phyloP scores from a whole-genome alignment of 371 early-diverging fungal species.

The Rhizopus arrhizus region DNA sequence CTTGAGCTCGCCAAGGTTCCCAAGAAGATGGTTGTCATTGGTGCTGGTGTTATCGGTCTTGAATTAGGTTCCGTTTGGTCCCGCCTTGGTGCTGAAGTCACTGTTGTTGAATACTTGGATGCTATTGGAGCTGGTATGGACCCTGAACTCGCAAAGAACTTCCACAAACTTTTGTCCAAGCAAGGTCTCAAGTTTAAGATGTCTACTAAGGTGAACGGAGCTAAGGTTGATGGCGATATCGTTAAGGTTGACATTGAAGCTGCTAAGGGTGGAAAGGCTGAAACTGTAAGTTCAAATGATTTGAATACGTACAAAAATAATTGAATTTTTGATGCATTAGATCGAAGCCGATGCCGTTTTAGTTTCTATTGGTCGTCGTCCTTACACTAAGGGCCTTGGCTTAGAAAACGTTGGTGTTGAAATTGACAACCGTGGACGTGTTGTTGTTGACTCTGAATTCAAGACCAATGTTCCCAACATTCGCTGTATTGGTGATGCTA shows the following conservation, averaged over 20 bases:
- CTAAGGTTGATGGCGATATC: constrained; percentile 81
- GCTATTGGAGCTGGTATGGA: constrained; percentile 98
- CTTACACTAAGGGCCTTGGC: constrained; percentile 91
- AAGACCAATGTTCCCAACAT: constrained; percentile 88
- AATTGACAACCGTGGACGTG: constrained; percentile 87
- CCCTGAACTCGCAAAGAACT: constrained; percentile 87
- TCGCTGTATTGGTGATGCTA: constrained; percentile 96
- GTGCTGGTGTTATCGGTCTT: constrained; percentile 98
- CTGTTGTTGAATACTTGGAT: constrained; percentile 93
- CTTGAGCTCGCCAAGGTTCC: constrained; percentile 91
- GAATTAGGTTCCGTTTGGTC: constrained; percentile 98
- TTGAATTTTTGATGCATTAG: constrained; percentile 31
- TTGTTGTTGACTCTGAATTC: constrained; percentile 87
- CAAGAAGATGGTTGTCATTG: constrained; percentile 97
- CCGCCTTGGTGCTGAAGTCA: constrained; percentile 93
- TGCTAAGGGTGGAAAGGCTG: constrained; percentile 80
- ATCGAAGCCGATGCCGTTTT: constrained; percentile 92
- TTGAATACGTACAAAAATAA: background rate
- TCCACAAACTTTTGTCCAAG: constrained; percentile 90
- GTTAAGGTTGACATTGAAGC: constrained; percentile 91
- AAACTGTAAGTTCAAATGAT: constrained; percentile 60
- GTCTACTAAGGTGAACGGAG: constrained; percentile 91
- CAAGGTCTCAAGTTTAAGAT: constrained; percentile 98
- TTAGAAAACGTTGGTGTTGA: constrained; percentile 89
- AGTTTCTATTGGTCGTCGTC: constrained; percentile 94